phyloP scores from a whole-genome alignment of 139 green algal genomes.

The Desmodesmus armatus region DNA sequence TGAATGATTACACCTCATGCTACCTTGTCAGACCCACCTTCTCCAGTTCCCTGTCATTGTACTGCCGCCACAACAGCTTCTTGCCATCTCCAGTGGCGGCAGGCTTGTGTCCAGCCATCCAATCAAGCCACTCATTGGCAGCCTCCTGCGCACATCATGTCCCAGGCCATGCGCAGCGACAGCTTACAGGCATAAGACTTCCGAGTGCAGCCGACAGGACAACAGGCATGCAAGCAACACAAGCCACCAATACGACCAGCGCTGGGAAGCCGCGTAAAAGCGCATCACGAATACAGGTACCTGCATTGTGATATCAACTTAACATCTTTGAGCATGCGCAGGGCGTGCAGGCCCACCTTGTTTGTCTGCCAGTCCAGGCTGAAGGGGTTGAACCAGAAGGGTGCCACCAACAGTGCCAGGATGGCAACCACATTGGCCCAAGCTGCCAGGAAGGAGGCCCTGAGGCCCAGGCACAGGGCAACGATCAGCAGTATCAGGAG shows the following conservation, averaged over 20 bases:
- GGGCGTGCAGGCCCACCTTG: background rate
- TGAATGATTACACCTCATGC: too few species aligned
- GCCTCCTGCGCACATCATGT: background rate
- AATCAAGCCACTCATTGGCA: constrained; percentile 9
- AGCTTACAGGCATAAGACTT: background rate
- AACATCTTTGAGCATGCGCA: too few species aligned
- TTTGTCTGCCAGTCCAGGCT: constrained; percentile 22
- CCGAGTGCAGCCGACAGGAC: background rate
- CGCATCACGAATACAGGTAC: too few species aligned
- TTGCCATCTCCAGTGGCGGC: constrained; percentile 12
- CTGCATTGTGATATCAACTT: too few species aligned
- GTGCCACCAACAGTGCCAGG: constrained; percentile 10
- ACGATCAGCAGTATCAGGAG: constrained; percentile 17
- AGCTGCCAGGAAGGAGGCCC: background rate
- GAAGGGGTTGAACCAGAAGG: constrained; percentile 47
- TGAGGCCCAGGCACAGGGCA: background rate
- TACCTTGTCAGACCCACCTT: too few species aligned
- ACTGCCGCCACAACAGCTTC: constrained; percentile 19
- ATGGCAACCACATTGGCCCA: constrained; percentile 19
- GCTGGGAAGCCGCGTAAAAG: too few species aligned
- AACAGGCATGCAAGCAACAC: background rate
- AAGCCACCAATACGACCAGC: too few species aligned
- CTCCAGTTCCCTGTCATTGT: constrained; percentile 16
- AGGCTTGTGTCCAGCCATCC: constrained; percentile 22
- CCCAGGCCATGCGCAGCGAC: background rate